Conservation (phyloP, 257 asterid genomes). For the Penstemon davidsonii region DNA sequence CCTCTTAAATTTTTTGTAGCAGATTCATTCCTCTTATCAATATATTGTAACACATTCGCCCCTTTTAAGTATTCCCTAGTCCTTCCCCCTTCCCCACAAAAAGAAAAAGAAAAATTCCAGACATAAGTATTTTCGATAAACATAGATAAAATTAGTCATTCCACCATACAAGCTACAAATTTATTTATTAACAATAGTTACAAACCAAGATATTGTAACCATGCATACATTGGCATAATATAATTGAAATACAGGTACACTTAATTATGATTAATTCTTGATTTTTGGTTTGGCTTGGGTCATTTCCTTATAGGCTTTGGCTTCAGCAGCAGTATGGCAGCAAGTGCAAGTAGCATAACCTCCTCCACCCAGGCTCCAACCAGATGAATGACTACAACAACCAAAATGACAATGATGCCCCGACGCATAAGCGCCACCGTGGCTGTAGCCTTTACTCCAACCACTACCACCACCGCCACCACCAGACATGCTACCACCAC, state of each 20-base stretch:
- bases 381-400: background rate
- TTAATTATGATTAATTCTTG: background rate
- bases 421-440: background rate
- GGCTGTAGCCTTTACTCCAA: background rate
- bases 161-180: background rate
- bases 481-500: background rate
- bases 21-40: too few relatives aligned
- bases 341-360: slow-evolving; percentile 4
- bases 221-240: background rate
- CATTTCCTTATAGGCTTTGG: slow-evolving; percentile 1
- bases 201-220: background rate
- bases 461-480: background rate
- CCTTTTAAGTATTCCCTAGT: too few relatives aligned
- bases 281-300: slow-evolving; percentile 11
- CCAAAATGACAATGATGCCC: slow-evolving; percentile 8
- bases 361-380: background rate
- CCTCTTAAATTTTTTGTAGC: too few relatives aligned
- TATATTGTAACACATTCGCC: too few relatives aligned
- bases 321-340: slow-evolving; percentile 8
- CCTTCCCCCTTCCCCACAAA: too few relatives aligned
- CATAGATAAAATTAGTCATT: too few relatives aligned
- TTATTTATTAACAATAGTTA: too few relatives aligned
- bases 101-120: too few relatives aligned
- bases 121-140: background rate
- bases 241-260: background rate